Base-by-base conservation (phyloP, 2,329 filamentous ascomycete genomes). In the Neofusicoccum ribis region DNA sequence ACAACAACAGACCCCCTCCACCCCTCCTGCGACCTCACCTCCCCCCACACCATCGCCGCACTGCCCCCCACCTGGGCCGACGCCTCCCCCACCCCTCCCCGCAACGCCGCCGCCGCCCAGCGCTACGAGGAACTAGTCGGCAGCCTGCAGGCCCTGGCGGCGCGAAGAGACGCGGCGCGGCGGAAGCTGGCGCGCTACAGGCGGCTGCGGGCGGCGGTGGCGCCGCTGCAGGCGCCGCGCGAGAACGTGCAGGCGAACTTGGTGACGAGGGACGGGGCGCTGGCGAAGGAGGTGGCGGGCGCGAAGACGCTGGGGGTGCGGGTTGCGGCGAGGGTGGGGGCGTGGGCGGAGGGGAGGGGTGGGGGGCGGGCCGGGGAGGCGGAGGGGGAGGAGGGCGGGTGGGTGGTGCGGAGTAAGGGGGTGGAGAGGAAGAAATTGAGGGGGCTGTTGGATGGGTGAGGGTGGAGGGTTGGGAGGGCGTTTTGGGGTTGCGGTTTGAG, bases 271-370 rank as follows among this genome's bases (percentile, higher is more conserved):
- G 85, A 89, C 72, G 87, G 88, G 1, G 84, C 87, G 54, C 75
- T 92, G 9, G 89, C 89, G 72, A 80, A 79, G 62, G 89, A 92
- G 76, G 78, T 92, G 63, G 85, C 88, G 73, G 84, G 83, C 67
- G 91, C 89, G 84, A 84, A 88, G 39, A 80, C 88, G 68, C 76
- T 92, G 67, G 74, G 76, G 12, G 74, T 78, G 46, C 66, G 77
- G 11, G 77, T 79, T 37, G 73, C 73, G 3, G 76, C 73, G 4
- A 71, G 77, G 59, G 69, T 78, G 2, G 71, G 66, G 1, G 74
- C 76, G 66, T 61, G 56, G 56, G 50, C 31, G 39, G 54, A 44
- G 14, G 56, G 54, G 47, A 34, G 20, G 39, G 54, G 27, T 5
- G 31, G 2, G 12, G 12, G n/a, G n/a, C n/a, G n/a, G n/a, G n/a